These are phyloP conservation scores for Boletus eberwhitei DNA, from an alignment of 768 basidiomycete species.

Conservation along the genomic window DNA sequence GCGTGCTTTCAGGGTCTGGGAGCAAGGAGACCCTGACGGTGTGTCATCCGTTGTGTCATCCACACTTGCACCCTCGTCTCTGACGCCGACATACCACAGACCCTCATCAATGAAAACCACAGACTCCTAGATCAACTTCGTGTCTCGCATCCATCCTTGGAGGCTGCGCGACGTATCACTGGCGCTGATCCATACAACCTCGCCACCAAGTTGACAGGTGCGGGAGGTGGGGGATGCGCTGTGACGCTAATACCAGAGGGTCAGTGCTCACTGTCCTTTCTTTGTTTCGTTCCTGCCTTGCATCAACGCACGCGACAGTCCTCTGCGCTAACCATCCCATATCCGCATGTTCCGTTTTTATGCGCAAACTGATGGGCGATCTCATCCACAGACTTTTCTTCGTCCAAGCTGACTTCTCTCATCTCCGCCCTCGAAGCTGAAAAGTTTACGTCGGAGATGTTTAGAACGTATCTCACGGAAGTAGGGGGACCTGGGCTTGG, in stretches of 20 bases:
- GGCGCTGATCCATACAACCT: conserved; percentile 60
- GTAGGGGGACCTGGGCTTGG: conserved; percentile 94
- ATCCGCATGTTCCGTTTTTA: not conserved
- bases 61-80: not conserved
- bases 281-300: not conserved
- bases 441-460: conserved; percentile 31
- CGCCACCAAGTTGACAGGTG: conserved; percentile 94
- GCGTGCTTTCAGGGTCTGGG: conserved; percentile 59
- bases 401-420: conserved; percentile 54
- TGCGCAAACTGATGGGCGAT: not conserved
- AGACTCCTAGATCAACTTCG: conserved; percentile 76
- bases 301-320: not conserved
- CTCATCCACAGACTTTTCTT: conserved; percentile 59
- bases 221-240: conserved; percentile 97
- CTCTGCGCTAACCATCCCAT: not conserved
- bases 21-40: conserved; percentile 44
- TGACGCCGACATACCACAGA: conserved; percentile 38
- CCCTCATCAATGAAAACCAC: conserved; percentile 88
- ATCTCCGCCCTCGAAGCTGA: conserved; percentile 46
- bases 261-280: conserved; percentile 35
- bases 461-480: conserved; percentile 72
- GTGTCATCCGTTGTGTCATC: conserved; percentile 30
- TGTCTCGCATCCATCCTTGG: conserved; percentile 88
- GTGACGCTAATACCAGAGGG: conserved; percentile 94
- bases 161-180: conserved; percentile 75